These are phyloP conservation scores for Ogataea degrootiae DNA, from an alignment of 805 yeast species.

Conservation along the genomic window DNA sequence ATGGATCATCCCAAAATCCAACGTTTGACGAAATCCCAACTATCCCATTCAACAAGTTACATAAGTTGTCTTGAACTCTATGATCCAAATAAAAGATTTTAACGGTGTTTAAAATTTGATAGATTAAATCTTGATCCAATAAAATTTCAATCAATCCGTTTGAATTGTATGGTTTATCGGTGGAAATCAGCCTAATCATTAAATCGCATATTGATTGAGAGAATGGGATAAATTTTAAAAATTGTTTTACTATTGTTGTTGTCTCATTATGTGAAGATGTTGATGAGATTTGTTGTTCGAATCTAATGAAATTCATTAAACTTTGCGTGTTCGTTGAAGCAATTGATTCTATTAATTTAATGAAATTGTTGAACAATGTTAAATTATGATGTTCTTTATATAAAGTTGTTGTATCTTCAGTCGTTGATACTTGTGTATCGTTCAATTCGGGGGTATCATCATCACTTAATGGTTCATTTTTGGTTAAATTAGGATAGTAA, in stretches of 20 bases:
- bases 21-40: constrained; percentile 46
- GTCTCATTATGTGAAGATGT: constrained; percentile 2
- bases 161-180: constrained; percentile 85
- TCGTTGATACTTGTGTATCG: not conserved
- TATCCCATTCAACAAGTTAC: constrained; percentile 88
- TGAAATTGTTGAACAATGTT: constrained; percentile 41
- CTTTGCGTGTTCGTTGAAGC: constrained; percentile 78
- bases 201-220: constrained; percentile 91
- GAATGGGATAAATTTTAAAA: constrained; percentile 68
- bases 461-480: constrained; percentile 6
- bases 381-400: constrained; percentile 25
- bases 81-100: constrained; percentile 27
- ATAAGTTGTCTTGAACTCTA: constrained; percentile 31
- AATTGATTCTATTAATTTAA: constrained; percentile 81
- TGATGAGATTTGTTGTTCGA: constrained; percentile 20
- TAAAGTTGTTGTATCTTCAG: not conserved
- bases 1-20: constrained; percentile 28
- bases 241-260: constrained; percentile 59
- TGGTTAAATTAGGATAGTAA: constrained; percentile 9
- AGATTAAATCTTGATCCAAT: constrained; percentile 66
- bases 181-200: constrained; percentile 76
- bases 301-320: constrained; percentile 63
- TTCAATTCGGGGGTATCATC: constrained; percentile 7
- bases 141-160: constrained; percentile 79
- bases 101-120: constrained; percentile 65